Evolutionary conservation across 2,329 filamentous ascomycete species (phyloP).

Genomic region (Colletotrichum ledebouriae): DNA sequence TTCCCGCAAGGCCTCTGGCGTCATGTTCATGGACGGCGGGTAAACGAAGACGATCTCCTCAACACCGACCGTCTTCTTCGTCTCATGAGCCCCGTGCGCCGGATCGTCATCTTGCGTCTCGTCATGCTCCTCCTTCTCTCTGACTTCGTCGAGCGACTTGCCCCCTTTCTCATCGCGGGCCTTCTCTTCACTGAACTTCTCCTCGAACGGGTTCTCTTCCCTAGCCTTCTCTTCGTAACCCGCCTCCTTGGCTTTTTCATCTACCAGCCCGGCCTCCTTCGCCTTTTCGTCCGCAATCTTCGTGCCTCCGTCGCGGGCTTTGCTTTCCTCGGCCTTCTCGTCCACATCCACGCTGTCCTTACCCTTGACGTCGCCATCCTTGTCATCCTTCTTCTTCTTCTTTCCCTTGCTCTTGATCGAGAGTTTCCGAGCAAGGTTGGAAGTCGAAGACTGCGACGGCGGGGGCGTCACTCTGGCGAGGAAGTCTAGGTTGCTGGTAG

Average conservation of each 20-base stretch:
- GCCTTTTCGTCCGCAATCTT: background rate
- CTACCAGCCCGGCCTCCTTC: background rate
- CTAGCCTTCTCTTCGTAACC: slow-evolving; percentile 16
- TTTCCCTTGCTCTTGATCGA: slow-evolving; percentile 31
- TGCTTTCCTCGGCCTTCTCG: slow-evolving; percentile 6
- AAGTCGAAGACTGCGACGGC: slow-evolving; percentile 12
- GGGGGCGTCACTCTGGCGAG: slow-evolving; percentile 34
- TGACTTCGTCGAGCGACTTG: background rate
- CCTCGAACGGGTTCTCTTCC: slow-evolving; percentile 13
- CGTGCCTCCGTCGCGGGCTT: slow-evolving; percentile 8
- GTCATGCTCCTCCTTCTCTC: slow-evolving; percentile 28
- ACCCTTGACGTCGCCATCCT: slow-evolving; percentile 14
- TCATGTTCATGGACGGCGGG: slow-evolving; percentile 40
- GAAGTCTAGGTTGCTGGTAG: slow-evolving; percentile 37
- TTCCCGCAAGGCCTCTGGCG: slow-evolving; percentile 35
- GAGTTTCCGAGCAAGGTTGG: slow-evolving; percentile 18
- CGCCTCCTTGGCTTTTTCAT: slow-evolving; percentile 19
- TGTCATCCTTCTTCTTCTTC: slow-evolving; percentile 16
- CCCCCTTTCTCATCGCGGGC: slow-evolving; percentile 14
- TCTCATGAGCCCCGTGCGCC: slow-evolving; percentile 33
- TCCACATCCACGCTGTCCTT: slow-evolving; percentile 12
- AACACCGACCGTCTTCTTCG: slow-evolving; percentile 38
- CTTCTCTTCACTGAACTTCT: slow-evolving; percentile 35
- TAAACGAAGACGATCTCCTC: slow-evolving; percentile 40
- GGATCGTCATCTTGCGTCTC: slow-evolving; percentile 27